Evolutionary conservation across 441 rosid species (phyloP).

Genomic region (Omphalea diandra): DNA sequence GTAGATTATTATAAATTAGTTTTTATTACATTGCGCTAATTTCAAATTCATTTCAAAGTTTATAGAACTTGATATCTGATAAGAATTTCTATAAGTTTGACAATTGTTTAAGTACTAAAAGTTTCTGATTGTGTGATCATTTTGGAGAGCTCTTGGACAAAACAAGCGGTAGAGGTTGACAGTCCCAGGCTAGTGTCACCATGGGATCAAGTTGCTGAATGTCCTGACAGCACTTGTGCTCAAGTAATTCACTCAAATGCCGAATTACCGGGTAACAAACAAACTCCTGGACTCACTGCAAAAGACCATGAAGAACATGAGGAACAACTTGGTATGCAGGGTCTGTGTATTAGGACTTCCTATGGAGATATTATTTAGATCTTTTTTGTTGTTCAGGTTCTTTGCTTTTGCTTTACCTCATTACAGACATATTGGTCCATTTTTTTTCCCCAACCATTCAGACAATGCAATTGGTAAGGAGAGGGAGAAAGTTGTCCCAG

Average conservation of each 20-base stretch:
- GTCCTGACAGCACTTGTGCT: slow-evolving; percentile 70
- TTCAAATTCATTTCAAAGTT: too few species aligned
- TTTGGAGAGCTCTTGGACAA: slow-evolving; percentile 73
- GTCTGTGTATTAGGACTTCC: slow-evolving; percentile 13
- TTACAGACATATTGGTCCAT: too few species aligned
- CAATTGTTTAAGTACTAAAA: neutral
- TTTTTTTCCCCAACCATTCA: too few species aligned
- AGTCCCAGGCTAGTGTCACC: slow-evolving; percentile 39
- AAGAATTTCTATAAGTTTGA: neutral
- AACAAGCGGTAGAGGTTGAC: slow-evolving; percentile 45
- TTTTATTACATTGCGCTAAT: neutral
- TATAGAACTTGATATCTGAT: slow-evolving; percentile 5
- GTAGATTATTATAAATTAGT: neutral
- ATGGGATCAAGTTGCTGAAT: slow-evolving; percentile 38
- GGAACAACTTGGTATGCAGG: slow-evolving; percentile 42
- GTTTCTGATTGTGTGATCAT: neutral
- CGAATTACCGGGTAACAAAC: slow-evolving; percentile 38
- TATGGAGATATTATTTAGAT: slow-evolving; percentile 10
- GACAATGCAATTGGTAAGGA: slow-evolving; percentile 46
- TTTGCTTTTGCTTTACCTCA: too few species aligned
- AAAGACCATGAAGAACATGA: slow-evolving; percentile 26
- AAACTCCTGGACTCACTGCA: slow-evolving; percentile 21
- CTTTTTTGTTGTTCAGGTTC: slow-evolving; percentile 7
- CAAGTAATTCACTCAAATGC: slow-evolving; percentile 56
- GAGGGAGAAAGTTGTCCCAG: slow-evolving; percentile 35